Percentiles rank a stretch among this genome's conserved stretches.
Conservation (phyloP, 306 rosid species). For the Corylus avellana region DNA sequence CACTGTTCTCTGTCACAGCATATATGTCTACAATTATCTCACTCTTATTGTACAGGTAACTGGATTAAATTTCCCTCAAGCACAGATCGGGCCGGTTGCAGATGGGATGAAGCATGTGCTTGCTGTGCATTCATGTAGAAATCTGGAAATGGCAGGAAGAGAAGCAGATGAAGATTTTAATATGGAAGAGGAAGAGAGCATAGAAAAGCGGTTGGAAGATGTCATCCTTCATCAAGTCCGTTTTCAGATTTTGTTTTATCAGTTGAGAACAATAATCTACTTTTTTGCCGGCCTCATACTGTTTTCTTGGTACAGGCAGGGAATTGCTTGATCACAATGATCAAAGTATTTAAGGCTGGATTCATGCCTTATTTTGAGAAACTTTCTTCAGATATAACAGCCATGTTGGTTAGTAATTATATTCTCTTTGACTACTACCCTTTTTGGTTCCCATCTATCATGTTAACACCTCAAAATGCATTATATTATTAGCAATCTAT, state of each 20-base stretch:
- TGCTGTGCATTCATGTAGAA: neutral
- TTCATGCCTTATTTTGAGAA: slow-evolving; percentile 16
- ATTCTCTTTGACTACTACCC: slow-evolving; percentile 4
- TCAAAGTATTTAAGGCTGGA: neutral
- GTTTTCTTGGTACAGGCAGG: too few species aligned
- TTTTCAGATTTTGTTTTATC: too few species aligned
- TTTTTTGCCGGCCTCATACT: too few species aligned
- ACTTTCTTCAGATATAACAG: neutral
- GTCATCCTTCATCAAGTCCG: too few species aligned
- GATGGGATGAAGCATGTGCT: slow-evolving; percentile 6
- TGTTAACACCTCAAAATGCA: too few species aligned
- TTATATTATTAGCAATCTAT: too few species aligned
- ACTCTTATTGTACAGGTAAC: slow-evolving; percentile 20
- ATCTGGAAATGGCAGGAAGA: neutral
- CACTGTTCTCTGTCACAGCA: neutral
- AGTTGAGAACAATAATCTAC: too few species aligned
- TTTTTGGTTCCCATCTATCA: neutral
- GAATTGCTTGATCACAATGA: slow-evolving; percentile 5
- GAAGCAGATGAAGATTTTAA: neutral
- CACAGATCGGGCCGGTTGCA: neutral
- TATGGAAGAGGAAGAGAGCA: too few species aligned
- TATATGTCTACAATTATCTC: neutral
- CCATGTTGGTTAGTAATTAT: slow-evolving; percentile 18
- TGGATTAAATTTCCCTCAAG: neutral
- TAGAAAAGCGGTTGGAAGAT: too few species aligned